Evolutionary conservation across 257 asterid species (phyloP).

Genomic region (Gynochthodes officinalis): DNA sequence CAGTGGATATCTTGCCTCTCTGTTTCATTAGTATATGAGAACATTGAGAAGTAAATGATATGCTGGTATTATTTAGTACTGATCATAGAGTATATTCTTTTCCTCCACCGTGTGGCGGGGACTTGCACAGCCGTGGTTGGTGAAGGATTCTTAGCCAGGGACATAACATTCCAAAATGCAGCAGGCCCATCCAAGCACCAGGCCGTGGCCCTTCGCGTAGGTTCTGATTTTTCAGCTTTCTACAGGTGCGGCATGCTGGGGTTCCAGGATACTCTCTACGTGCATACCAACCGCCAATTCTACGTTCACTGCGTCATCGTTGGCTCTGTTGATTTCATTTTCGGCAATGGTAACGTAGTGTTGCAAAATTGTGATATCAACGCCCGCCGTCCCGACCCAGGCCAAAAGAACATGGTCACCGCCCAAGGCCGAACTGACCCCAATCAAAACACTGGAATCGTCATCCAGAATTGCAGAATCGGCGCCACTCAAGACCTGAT

Average conservation of each 20-base stretch:
- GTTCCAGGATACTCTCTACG: constrained; percentile 37
- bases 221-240: constrained; percentile 35
- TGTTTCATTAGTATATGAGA: no score
- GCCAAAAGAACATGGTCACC: constrained; percentile 36
- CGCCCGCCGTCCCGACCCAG: constrained; percentile 29
- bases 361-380: constrained; percentile 32
- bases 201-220: constrained; percentile 39
- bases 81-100: no score
- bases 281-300: constrained; percentile 34
- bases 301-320: constrained; percentile 25
- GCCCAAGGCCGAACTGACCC: constrained; percentile 36
- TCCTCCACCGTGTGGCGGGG: no score
- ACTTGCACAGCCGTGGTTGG: constrained; percentile 41
- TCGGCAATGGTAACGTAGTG: constrained; percentile 33
- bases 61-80: no score
- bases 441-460: constrained; percentile 34
- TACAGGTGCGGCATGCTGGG: constrained; percentile 29
- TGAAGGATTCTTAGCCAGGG: constrained; percentile 25
- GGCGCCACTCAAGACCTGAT: constrained; percentile 29
- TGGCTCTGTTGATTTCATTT: constrained; percentile 40
- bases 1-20: no score
- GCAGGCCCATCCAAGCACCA: constrained; percentile 44
- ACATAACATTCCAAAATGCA: constrained; percentile 34
- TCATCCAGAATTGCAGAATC: constrained; percentile 28
- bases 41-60: no score